Percentiles rank a stretch among this genome's conserved stretches.
These are phyloP conservation scores for Gracilariopsis chorda DNA, from an alignment of 23 red algal species.

Conservation along the genomic window DNA sequence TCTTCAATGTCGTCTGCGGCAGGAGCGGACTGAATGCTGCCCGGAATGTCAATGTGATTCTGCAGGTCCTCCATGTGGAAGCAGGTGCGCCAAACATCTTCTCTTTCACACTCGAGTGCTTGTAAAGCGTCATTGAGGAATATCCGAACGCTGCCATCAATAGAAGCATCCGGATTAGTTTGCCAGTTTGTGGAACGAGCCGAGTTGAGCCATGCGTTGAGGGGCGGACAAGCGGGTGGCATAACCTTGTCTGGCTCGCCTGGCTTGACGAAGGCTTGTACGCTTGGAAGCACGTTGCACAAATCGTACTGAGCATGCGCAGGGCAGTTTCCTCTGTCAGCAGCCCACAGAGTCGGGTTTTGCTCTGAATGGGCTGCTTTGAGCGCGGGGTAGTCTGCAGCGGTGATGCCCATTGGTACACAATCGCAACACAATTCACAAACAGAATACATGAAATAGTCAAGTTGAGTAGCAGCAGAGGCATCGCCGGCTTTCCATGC, in stretches of 20 bases:
- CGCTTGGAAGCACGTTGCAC: slow-evolving; percentile 39
- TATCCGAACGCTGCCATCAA: neutral
- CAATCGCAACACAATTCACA: slow-evolving; percentile 66
- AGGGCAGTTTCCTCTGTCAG: slow-evolving; percentile 50
- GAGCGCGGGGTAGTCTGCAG: slow-evolving; percentile 7
- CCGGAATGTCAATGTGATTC: slow-evolving; percentile 42
- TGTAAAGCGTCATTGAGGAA: slow-evolving; percentile 16
- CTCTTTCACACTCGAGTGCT: slow-evolving; percentile 1
- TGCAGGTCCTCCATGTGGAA: slow-evolving; percentile 54
- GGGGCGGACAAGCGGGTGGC: neutral
- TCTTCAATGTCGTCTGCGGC: neutral
- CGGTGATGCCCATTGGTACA: slow-evolving; percentile 37
- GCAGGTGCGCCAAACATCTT: slow-evolving; percentile 25
- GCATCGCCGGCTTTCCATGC: slow-evolving; percentile 6
- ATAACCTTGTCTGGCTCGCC: slow-evolving; percentile 16
- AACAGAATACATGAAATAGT: slow-evolving; percentile 65
- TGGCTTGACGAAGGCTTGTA: slow-evolving; percentile 15
- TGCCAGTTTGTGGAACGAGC: slow-evolving; percentile 14
- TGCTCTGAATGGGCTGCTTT: neutral
- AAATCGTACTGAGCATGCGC: slow-evolving; percentile 54
- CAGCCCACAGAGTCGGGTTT: slow-evolving; percentile 51
- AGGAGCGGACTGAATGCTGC: neutral
- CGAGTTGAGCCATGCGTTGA: slow-evolving; percentile 27
- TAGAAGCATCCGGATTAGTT: slow-evolving; percentile 25
- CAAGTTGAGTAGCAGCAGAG: slow-evolving; percentile 1